Evolutionary conservation across 2,329 filamentous ascomycete genomes (phyloP).

Genomic region (Claviceps capensis): DNA sequence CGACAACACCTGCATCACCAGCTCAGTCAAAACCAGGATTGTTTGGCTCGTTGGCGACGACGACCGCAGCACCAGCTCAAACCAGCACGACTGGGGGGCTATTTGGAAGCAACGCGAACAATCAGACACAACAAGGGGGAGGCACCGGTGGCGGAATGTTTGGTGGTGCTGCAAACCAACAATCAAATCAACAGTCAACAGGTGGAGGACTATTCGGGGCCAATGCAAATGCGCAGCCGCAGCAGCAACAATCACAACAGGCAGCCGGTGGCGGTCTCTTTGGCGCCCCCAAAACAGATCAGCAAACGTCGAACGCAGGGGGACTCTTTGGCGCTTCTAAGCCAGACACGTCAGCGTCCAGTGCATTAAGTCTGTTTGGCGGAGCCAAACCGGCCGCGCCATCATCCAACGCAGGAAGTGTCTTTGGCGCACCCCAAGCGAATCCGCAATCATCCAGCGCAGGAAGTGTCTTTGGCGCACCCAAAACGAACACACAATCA

Average conservation of each 20-base stretch:
- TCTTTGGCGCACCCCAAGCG: conserved; percentile 15
- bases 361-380: conserved; percentile 15
- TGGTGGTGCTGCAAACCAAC: conserved; percentile 10
- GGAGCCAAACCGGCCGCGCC: conserved; percentile 9
- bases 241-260: conserved; percentile 15
- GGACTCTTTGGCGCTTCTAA: conserved; percentile 3
- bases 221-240: conserved; percentile 10
- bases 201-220: conserved; percentile 20
- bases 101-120: conserved; percentile 15
- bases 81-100: conserved; percentile 10
- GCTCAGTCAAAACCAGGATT: conserved; percentile 6
- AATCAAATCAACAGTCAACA: conserved; percentile 12
- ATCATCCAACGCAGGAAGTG: conserved; percentile 11
- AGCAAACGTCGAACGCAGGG: conserved; percentile 8
- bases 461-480: conserved; percentile 17
- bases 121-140: conserved; percentile 3
- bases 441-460: conserved; percentile 9
- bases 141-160: conserved; percentile 1
- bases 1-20: neutral
- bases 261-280: conserved; percentile 17
- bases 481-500: conserved; percentile 9
- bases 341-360: no score
- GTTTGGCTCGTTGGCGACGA: conserved; percentile 16
- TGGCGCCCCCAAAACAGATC: conserved; percentile 11
- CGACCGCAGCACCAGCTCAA: conserved; percentile 12